Percentiles rank a stretch among this genome's conserved stretches.
Conservation (phyloP, 148 eudicot species). For the Selenicereus undatus region DNA sequence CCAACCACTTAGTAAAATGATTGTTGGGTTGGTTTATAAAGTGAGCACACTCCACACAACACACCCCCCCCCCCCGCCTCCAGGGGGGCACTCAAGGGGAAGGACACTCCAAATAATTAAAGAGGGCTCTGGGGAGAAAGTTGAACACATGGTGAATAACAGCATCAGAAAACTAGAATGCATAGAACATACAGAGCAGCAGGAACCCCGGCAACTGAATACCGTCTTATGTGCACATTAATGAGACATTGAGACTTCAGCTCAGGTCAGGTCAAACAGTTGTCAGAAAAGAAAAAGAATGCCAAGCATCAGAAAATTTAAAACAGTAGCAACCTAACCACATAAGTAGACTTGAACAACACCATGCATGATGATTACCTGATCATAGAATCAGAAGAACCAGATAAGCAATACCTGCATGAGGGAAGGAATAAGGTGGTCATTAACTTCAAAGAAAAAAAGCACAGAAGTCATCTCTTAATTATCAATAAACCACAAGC, state of each 20-base stretch:
- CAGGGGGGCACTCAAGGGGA: background rate
- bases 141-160: background rate
- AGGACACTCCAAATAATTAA: background rate
- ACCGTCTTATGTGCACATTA: background rate
- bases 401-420: conserved; percentile 93
- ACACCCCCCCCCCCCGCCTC: background rate
- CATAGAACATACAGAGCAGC: background rate
- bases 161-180: background rate
- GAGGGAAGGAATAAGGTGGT: conserved; percentile 13
- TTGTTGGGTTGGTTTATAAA: background rate
- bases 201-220: background rate
- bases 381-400: conserved; percentile 98
- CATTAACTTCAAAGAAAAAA: conserved; percentile 5
- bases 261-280: too few relatives aligned
- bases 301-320: background rate
- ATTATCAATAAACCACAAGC: background rate
- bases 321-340: background rate
- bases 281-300: background rate
- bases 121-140: background rate
- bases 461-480: background rate
- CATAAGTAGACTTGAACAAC: background rate
- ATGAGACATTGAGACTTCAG: too few relatives aligned
- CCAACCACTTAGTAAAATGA: background rate
- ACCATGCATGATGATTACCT: conserved; percentile 39
- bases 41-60: background rate